Percentiles rank a stretch among this genome's conserved stretches.
These are phyloP conservation scores for Cladophialophora bantiana DNA, from an alignment of 2,329 filamentous ascomycete genomes.

Conservation along the genomic window DNA sequence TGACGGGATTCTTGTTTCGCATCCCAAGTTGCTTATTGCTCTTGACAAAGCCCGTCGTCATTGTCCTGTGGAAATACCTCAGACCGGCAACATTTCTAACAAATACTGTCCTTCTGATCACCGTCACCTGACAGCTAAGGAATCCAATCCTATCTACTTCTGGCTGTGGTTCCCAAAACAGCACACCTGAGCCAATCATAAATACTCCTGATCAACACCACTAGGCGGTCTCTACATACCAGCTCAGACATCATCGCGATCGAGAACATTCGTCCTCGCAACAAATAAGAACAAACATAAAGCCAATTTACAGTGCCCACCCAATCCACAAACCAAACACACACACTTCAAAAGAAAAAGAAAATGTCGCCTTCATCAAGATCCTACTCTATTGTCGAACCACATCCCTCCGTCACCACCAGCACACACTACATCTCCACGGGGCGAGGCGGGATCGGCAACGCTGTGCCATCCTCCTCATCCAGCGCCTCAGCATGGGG, in stretches of 20 bases:
- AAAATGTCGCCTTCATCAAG: slow-evolving; percentile 44
- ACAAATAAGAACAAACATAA: not conserved
- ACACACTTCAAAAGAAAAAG: slow-evolving; percentile 28
- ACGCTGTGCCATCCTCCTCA: slow-evolving; percentile 62
- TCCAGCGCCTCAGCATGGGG: not conserved
- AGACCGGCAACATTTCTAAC: not conserved
- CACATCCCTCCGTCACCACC: slow-evolving; percentile 63
- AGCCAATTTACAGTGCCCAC: not conserved
- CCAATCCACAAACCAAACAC: not conserved
- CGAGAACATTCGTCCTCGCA: not conserved
- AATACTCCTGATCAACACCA: slow-evolving; percentile 8
- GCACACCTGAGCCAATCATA: slow-evolving; percentile 9
- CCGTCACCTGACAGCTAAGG: not conserved
- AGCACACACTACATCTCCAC: slow-evolving; percentile 56
- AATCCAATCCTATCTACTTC: not conserved
- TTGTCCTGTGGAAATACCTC: slow-evolving; percentile 5
- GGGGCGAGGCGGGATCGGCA: slow-evolving; percentile 70
- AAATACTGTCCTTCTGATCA: not conserved
- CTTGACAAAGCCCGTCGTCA: not conserved
- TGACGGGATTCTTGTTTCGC: not conserved
- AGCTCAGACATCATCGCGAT: not conserved
- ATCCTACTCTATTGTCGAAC: slow-evolving; percentile 65
- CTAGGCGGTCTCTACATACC: not conserved
- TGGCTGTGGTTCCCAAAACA: slow-evolving; percentile 2
- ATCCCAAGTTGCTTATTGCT: not conserved